Evolutionary conservation across 192 early-diverging fungal species (phyloP).

Genomic region (Irineochytrium annulatum): DNA sequence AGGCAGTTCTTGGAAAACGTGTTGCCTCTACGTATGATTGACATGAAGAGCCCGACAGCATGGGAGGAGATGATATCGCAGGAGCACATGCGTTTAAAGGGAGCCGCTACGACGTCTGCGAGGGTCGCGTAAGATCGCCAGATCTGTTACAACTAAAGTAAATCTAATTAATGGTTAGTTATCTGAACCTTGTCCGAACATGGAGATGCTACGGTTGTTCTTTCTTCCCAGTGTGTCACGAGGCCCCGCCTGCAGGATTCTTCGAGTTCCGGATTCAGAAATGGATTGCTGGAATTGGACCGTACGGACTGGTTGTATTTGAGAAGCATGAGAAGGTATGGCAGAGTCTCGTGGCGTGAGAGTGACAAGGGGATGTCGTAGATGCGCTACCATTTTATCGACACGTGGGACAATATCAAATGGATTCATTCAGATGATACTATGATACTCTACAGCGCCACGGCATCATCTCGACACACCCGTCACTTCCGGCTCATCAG

Average conservation of each 20-base stretch:
- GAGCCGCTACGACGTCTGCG: not conserved
- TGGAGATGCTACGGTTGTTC: constrained; percentile 52
- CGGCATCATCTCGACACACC: constrained; percentile 3
- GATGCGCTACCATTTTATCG: constrained; percentile 21
- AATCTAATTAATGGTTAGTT: constrained; percentile 24
- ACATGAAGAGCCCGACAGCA: constrained; percentile 1
- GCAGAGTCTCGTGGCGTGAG: not conserved
- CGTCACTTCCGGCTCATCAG: constrained; percentile 24
- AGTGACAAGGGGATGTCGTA: not conserved
- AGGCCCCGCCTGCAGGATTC: constrained; percentile 49
- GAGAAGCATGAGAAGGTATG: constrained; percentile 44
- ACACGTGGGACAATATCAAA: constrained; percentile 27
- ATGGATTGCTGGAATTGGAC: constrained; percentile 43
- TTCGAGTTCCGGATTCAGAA: constrained; percentile 53
- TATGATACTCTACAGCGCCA: constrained; percentile 18
- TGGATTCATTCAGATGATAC: constrained; percentile 22
- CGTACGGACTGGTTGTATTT: constrained; percentile 43
- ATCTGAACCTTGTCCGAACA: constrained; percentile 40
- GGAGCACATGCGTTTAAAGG: constrained; percentile 20
- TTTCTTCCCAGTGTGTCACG: constrained; percentile 49
- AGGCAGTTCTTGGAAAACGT: constrained; percentile 3
- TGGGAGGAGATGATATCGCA: constrained; percentile 31
- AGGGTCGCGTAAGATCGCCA: not conserved
- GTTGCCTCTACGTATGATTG: constrained; percentile 11
- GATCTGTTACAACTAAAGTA: not conserved